A percentile compares a stretch with the other conserved stretches of the same genome.
phyloP scores from a whole-genome alignment of 2,329 filamentous ascomycete genomes.

The Ilyonectria mors-panacis region DNA sequence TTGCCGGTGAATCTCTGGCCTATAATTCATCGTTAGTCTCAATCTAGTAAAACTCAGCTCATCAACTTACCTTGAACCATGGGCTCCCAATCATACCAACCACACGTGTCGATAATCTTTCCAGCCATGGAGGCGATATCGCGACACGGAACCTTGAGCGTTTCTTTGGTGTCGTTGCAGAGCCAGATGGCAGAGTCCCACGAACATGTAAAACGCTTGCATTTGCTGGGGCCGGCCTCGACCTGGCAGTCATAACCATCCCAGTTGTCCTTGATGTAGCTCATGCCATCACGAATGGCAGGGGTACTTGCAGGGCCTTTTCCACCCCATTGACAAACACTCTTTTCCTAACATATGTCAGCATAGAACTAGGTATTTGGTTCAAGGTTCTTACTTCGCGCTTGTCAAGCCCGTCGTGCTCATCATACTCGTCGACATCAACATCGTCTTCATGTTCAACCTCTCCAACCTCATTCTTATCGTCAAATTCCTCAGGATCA shows the following conservation, averaged over 20 bases:
- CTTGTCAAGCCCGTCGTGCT: not conserved
- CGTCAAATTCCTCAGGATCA: not conserved
- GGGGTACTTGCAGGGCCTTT: not conserved
- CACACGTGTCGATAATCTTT: constrained; percentile 19
- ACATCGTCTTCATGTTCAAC: not conserved
- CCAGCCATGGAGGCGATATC: constrained; percentile 1
- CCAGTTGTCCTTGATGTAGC: constrained; percentile 8
- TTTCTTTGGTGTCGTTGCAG: constrained; percentile 21
- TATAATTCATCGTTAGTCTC: not conserved
- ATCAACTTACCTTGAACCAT: constrained; percentile 5
- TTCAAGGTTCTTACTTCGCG: not conserved
- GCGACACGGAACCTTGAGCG: constrained; percentile 16
- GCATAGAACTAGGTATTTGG: not conserved
- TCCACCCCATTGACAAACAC: constrained; percentile 13
- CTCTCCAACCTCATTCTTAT: not conserved
- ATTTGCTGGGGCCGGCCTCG: constrained; percentile 20
- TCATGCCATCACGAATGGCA: constrained; percentile 11
- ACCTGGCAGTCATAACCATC: constrained; percentile 3
- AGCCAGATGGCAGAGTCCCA: constrained; percentile 27
- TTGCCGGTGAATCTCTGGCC: constrained; percentile 8
- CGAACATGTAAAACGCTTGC: constrained; percentile 15
- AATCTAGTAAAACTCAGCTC: no score
- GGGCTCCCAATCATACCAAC: constrained; percentile 3
- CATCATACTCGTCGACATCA: not conserved
- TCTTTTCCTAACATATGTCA: not conserved